Conservation (phyloP, 1,284 basidiomycete species). For the Volvariella surrecta region DNA sequence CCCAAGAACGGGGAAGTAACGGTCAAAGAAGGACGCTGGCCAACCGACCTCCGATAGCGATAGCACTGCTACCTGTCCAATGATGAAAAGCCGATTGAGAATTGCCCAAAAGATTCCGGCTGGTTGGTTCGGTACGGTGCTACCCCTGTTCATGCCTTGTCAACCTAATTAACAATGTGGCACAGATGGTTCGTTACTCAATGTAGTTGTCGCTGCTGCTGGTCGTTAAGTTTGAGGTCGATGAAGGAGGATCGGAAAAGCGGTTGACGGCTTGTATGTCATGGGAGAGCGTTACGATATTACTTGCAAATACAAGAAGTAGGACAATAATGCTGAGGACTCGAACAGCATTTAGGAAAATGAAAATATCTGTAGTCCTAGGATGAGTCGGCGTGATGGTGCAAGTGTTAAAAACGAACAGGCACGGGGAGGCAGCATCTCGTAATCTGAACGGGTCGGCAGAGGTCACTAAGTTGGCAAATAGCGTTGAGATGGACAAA, state of each 20-base stretch:
- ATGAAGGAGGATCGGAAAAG: slow-evolving; percentile 38
- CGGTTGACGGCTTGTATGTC: slow-evolving; percentile 73
- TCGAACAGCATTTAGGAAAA: slow-evolving; percentile 74
- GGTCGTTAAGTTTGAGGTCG: slow-evolving; percentile 14
- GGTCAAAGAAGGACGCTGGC: slow-evolving; percentile 69
- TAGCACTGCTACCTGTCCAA: slow-evolving; percentile 73
- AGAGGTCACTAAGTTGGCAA: no score
- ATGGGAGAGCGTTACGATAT: slow-evolving; percentile 71
- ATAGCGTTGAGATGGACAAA: no score
- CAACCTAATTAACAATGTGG: no score
- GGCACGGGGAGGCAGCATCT: slow-evolving; percentile 28
- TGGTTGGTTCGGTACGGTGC: slow-evolving; percentile 84
- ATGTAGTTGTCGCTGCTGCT: slow-evolving; percentile 11
- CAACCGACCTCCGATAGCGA: slow-evolving; percentile 75
- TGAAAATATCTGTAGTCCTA: slow-evolving; percentile 53
- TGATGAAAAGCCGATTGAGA: slow-evolving; percentile 75
- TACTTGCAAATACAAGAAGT: slow-evolving; percentile 72
- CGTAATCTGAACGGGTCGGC: no score
- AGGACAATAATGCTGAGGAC: slow-evolving; percentile 74
- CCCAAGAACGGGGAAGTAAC: slow-evolving; percentile 80
- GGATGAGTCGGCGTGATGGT: slow-evolving; percentile 1
- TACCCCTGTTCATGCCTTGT: slow-evolving; percentile 38
- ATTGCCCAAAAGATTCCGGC: slow-evolving; percentile 87
- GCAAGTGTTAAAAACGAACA: slow-evolving; percentile 14
- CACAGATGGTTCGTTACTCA: not conserved